Conservation (phyloP, 2,329 filamentous ascomycete genomes). For the Colletotrichum acutatum region DNA sequence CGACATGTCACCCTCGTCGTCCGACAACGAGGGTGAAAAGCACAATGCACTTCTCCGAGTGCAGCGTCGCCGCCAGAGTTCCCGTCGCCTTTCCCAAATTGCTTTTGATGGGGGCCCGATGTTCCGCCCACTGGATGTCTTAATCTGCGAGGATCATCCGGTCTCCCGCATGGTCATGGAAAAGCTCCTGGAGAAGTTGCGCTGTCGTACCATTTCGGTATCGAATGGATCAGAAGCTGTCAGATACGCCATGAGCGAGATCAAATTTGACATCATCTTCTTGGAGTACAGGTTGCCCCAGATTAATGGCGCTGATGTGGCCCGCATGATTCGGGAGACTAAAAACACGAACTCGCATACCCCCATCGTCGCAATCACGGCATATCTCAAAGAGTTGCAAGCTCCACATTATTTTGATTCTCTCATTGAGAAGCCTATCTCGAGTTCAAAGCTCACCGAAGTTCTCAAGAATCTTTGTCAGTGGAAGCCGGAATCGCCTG, state of each 20-base stretch:
- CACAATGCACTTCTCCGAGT: conserved; percentile 91
- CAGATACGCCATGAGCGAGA: conserved; percentile 93
- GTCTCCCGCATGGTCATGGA: conserved; percentile 99
- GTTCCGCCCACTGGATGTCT: conserved; percentile 90
- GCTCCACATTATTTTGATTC: conserved; percentile 96
- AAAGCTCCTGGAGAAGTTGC: conserved; percentile 92
- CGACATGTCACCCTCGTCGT: conserved; percentile 96
- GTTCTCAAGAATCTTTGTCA: conserved; percentile 89
- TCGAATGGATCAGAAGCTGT: conserved; percentile 91
- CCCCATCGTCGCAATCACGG: conserved; percentile 95
- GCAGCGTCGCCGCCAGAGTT: conserved; percentile 93
- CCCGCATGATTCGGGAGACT: conserved; percentile 96
- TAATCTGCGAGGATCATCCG: conserved; percentile 98
- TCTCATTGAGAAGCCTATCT: conserved; percentile 96
- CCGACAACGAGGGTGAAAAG: conserved; percentile 95
- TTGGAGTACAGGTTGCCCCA: conserved; percentile 96
- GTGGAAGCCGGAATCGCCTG: conserved; percentile 82
- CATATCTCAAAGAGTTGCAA: conserved; percentile 96
- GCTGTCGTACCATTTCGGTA: conserved; percentile 93
- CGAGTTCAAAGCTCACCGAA: conserved; percentile 88
- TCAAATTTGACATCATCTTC: conserved; percentile 99
- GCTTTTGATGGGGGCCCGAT: conserved; percentile 84
- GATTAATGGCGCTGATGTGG: conserved; percentile 94
- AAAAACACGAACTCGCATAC: conserved; percentile 95
- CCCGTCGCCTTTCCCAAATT: conserved; percentile 92